These are phyloP conservation scores for Pyrrhoderma lamaoense DNA, from an alignment of 1,284 basidiomycete genomes.

Conservation along the genomic window DNA sequence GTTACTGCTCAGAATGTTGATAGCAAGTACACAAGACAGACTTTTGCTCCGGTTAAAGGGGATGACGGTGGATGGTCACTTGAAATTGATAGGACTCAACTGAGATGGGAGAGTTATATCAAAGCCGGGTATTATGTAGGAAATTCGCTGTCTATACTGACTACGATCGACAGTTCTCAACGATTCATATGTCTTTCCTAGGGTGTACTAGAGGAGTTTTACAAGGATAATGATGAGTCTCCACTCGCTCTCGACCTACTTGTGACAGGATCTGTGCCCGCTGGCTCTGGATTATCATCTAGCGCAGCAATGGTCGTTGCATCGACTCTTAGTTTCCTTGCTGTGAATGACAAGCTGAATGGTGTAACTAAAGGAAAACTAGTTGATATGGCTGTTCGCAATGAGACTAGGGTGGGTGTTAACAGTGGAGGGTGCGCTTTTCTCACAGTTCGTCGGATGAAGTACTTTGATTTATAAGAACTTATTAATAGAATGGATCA, in stretches of 20 bases:
- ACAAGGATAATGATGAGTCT: slow-evolving; percentile 28
- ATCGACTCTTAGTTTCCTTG: slow-evolving; percentile 71
- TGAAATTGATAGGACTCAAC: slow-evolving; percentile 60
- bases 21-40: slow-evolving; percentile 48
- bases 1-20: slow-evolving; percentile 64
- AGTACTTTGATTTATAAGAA: not conserved
- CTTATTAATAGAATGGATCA: slow-evolving; percentile 71
- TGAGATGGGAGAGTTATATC: slow-evolving; percentile 83
- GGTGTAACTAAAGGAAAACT: slow-evolving; percentile 62
- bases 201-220: slow-evolving; percentile 70
- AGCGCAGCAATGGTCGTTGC: slow-evolving; percentile 83
- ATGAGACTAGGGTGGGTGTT: slow-evolving; percentile 73
- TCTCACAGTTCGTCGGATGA: not conserved
- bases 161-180: slow-evolving; percentile 1
- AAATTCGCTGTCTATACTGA: slow-evolving; percentile 18
- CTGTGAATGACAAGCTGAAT: slow-evolving; percentile 60
- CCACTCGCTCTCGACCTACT: slow-evolving; percentile 62
- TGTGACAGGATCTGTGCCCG: slow-evolving; percentile 72
- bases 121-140: slow-evolving; percentile 73
- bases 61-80: slow-evolving; percentile 57
- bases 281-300: slow-evolving; percentile 77
- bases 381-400: slow-evolving; percentile 72
- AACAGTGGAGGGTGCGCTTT: slow-evolving; percentile 64
- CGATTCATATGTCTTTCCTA: slow-evolving; percentile 24
- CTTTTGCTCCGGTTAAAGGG: slow-evolving; percentile 48